Percentiles rank a stretch among this genome's conserved stretches.
These are phyloP conservation scores for Alternaria arborescens DNA, from an alignment of 2,329 filamentous ascomycete genomes.

Conservation along the genomic window DNA sequence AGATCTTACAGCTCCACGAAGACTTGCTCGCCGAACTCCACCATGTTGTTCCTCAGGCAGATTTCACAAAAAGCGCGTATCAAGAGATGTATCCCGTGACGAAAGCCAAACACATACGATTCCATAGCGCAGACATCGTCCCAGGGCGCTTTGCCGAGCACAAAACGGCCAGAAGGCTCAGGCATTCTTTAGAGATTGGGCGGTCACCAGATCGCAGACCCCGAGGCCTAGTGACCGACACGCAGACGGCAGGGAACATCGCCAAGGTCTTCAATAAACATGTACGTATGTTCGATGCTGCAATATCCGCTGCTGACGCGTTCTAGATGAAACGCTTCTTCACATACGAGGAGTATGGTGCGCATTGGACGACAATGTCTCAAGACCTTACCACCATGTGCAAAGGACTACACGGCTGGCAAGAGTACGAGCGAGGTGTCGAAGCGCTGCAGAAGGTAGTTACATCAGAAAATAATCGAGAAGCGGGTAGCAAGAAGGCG, in stretches of 20 bases:
- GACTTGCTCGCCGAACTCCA: slow-evolving; percentile 80
- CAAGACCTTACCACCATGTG: slow-evolving; percentile 77
- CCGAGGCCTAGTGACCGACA: slow-evolving; percentile 57
- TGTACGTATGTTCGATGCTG: slow-evolving; percentile 46
- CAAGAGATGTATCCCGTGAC: slow-evolving; percentile 45
- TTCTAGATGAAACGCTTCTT: slow-evolving; percentile 80
- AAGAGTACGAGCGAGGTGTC: slow-evolving; percentile 82
- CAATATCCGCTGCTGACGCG: slow-evolving; percentile 40
- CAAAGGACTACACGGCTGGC: slow-evolving; percentile 75
- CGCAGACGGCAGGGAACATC: slow-evolving; percentile 62
- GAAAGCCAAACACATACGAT: slow-evolving; percentile 56
- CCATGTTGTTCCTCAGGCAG: slow-evolving; percentile 71
- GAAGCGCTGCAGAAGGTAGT: slow-evolving; percentile 82
- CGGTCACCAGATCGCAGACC: slow-evolving; percentile 51
- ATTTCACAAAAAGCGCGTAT: slow-evolving; percentile 51
- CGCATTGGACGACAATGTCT: slow-evolving; percentile 86
- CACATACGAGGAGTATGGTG: slow-evolving; percentile 89
- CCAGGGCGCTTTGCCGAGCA: slow-evolving; percentile 49
- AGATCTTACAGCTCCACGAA: slow-evolving; percentile 85
- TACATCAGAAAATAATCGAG: slow-evolving; percentile 71
- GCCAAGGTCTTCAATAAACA: slow-evolving; percentile 63
- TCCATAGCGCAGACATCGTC: slow-evolving; percentile 58
- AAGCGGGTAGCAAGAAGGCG: slow-evolving; percentile 73
- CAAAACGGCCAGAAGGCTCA: slow-evolving; percentile 45
- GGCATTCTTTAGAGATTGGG: slow-evolving; percentile 58